Base-by-base conservation (phyloP, 2,329 filamentous ascomycete genomes). In the Calonectria pteridis region DNA sequence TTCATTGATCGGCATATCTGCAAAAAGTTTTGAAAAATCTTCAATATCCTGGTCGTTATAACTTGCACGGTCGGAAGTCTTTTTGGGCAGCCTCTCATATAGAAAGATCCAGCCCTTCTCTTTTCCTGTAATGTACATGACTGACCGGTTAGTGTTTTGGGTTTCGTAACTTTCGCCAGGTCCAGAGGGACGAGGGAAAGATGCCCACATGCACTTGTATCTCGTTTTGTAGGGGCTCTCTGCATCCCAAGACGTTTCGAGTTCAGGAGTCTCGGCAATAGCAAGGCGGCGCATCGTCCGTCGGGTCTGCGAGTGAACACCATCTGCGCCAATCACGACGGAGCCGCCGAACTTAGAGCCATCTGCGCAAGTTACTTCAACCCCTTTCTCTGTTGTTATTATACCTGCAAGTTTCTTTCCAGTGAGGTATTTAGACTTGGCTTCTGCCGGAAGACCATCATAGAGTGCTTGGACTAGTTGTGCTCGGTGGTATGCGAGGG, bases 61-160 rank as follows among this genome's bases (percentile, higher is more conserved):
- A 7, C 18, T 23, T 7, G n/a, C n/a, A 2, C 46, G 62, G 11
- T 53, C 46, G 4, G 18, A 35, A 5, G 71, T 70, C 2, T 63
- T 63, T 35, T 70, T 53, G 9, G 43, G 43, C 10, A 85, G 73
- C 55, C 78, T 81, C 66, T 85, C 78, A 59, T 84, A 85, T 1
- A 84, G 59, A 50, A 84, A 82, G 6, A 85, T 73, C 81, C 83
- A 84, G 5, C 76, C 76, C 6, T 79, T 77, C 0, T 84, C 79
- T 4, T 70, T 71, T 13, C 83, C 81, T 18, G 77, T 78, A 13
- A 85, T 71, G 50, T 81, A 79, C 79, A 83, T 82, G 31, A 78
- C 62, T 0, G 83, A 80, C 3, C 50, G 58, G 6, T 77, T 76
- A 16, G 77, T 73, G 20, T 77, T 73, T 31, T 83, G 81, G 9